Conservation (phyloP, 164 flowering plant genomes). For the Nymphaea thermarum region DNA sequence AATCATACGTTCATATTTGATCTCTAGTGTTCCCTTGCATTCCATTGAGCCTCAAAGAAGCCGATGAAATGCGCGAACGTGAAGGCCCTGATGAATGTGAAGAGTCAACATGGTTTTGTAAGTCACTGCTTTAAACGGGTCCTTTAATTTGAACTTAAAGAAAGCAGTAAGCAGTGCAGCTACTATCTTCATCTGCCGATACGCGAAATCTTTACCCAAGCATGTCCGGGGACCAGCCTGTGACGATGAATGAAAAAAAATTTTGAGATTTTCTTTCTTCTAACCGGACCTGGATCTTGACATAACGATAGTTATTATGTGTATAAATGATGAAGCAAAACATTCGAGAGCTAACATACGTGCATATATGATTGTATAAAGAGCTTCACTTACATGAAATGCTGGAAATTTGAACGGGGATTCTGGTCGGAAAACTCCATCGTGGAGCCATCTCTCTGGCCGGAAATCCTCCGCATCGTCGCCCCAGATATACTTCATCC, state of each 20-base stretch:
- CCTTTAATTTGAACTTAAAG: constrained; percentile 45
- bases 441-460: constrained; percentile 60
- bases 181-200: constrained; percentile 70
- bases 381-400: constrained; percentile 38
- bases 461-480: constrained; percentile 55
- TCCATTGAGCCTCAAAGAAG: constrained; percentile 11
- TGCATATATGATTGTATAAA: not conserved
- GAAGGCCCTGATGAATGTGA: constrained; percentile 46
- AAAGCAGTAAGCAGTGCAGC: constrained; percentile 34
- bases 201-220: constrained; percentile 67
- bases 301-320: too few relatives aligned
- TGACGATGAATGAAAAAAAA: not conserved
- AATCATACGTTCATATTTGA: too few relatives aligned
- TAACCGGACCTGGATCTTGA: too few relatives aligned
- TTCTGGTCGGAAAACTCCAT: constrained; percentile 52
- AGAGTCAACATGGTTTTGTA: constrained; percentile 68
- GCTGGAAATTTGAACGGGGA: constrained; percentile 62
- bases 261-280: too few relatives aligned
- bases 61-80: constrained; percentile 27
- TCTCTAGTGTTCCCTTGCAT: too few relatives aligned
- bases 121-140: constrained; percentile 25
- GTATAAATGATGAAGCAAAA: too few relatives aligned
- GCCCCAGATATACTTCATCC: constrained; percentile 71
- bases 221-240: constrained; percentile 82
- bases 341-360: not conserved